Conservation (phyloP, 106 monocot species). For the Ottelia alismoides region DNA sequence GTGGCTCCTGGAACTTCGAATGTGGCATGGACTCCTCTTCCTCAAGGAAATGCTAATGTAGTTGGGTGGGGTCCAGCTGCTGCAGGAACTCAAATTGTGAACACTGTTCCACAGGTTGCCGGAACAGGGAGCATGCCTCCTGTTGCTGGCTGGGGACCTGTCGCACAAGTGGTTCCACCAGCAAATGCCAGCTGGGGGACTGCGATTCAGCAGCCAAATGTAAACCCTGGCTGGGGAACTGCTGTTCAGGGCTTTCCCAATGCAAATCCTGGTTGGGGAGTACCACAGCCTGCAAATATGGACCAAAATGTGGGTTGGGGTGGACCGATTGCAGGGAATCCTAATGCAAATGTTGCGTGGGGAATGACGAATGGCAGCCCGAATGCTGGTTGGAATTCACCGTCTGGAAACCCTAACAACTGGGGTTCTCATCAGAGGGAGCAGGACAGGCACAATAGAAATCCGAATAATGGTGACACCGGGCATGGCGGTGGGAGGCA, state of each 20-base stretch:
- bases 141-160: constrained; percentile 21
- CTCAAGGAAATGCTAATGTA: constrained; percentile 32
- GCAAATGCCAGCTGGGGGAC: constrained; percentile 5
- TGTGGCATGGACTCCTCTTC: constrained; percentile 19
- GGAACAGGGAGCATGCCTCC: too few relatives aligned
- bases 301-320: not conserved
- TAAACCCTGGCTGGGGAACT: constrained; percentile 12
- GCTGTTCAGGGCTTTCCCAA: constrained; percentile 8
- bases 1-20: constrained; percentile 5
- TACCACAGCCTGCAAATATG: not conserved
- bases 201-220: constrained; percentile 13
- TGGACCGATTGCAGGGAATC: not conserved
- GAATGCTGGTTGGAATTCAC: constrained; percentile 16
- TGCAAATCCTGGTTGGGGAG: constrained; percentile 6
- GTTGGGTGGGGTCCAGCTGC: too few relatives aligned
- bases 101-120: too few relatives aligned
- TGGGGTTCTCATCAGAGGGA: constrained; percentile 11
- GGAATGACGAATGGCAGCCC: constrained; percentile 20
- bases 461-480: constrained; percentile 12
- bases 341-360: constrained; percentile 13
- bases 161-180: constrained; percentile 13
- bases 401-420: constrained; percentile 10
- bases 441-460: constrained; percentile 9
- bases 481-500: constrained; percentile 14
- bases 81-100: too few relatives aligned